These are phyloP conservation scores for Globisporangium carolinianum DNA, from an alignment of 352 stramenopile genomes.

Conservation along the genomic window DNA sequence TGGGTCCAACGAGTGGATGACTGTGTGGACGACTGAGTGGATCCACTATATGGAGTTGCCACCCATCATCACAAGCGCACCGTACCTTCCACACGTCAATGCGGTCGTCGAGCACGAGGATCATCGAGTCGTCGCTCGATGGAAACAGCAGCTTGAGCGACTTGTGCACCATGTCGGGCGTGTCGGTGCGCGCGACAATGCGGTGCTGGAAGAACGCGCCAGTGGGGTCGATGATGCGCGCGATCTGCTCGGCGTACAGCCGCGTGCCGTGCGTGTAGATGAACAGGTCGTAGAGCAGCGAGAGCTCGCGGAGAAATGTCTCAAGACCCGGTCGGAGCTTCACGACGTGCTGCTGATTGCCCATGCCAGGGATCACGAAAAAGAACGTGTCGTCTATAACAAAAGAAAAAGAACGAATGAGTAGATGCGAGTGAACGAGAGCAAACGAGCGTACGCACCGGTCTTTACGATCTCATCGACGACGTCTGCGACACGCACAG, in stretches of 20 bases:
- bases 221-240: slow-evolving; percentile 87
- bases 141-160: slow-evolving; percentile 83
- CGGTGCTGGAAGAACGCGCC: slow-evolving; percentile 78
- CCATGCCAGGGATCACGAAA: slow-evolving; percentile 70
- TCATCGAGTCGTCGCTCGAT: slow-evolving; percentile 85
- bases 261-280: slow-evolving; percentile 95
- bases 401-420: not conserved
- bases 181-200: slow-evolving; percentile 84
- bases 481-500: slow-evolving; percentile 72
- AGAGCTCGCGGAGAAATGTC: slow-evolving; percentile 84
- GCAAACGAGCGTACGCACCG: slow-evolving; percentile 20
- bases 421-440: no score
- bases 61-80: not conserved
- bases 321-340: slow-evolving; percentile 90
- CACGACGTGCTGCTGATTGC: slow-evolving; percentile 83
- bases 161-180: slow-evolving; percentile 82
- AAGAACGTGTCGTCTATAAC: slow-evolving; percentile 66
- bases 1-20: no score
- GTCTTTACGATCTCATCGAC: slow-evolving; percentile 43
- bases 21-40: no score
- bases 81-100: slow-evolving; percentile 80
- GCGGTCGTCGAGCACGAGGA: slow-evolving; percentile 77
- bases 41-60: no score
- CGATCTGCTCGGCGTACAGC: slow-evolving; percentile 92
- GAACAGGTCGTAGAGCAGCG: slow-evolving; percentile 87